Evolutionary conservation across 805 yeast species (phyloP), one percentile per base, ranked within the genome.

Genomic region (Helenozyma baotianmanensis): DNA sequence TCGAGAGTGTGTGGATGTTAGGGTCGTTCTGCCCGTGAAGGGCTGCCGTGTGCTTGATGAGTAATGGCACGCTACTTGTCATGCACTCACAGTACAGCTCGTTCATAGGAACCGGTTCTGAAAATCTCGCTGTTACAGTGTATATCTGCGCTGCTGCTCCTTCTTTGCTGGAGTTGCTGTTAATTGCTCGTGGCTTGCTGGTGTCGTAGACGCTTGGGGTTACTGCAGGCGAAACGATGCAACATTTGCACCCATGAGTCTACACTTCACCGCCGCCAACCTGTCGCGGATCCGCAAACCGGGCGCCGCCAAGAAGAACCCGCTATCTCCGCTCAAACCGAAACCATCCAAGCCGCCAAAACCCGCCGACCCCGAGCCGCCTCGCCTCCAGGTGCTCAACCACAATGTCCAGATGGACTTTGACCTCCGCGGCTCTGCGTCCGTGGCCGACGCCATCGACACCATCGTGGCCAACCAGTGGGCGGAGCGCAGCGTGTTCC

Each of bases 401-500:
- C 63, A 63, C 47, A 59, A 67, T 41, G 64, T 63, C 4, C 60
- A 62, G 36, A 45, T 67, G 33, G 69, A 67, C 39, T 65, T 55
- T 30, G 66, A 59, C 29, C 47, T 67, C 15, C 48, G 58, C 6
- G 39, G 36, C n/a, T 42, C 42, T 3, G 54, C 62, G 12, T 58
- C 61, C 35, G 35, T 67, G 2, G 23, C 54, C 16, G 43, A 45
- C 2, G 70, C 68, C 1, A 44, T 64, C 5, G 56, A 57, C 16
- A 51, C 58, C 2, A 54, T 64, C 5, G 23, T 62, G 6, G 39
- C 42, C 5, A 65, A 62, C 35, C 63, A 53, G 30, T 67, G 71
- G 72, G 47, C 63, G 1, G 72, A 66, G 36, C 45, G 54, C 4
- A 53, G 60, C 2, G 25, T 29, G 2, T 34, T 63, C 13, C 62